Evolutionary conservation across 305 asterid genomes (phyloP), one percentile per base, ranked within the genome.

Genomic region (Fraxinus baroniana): DNA sequence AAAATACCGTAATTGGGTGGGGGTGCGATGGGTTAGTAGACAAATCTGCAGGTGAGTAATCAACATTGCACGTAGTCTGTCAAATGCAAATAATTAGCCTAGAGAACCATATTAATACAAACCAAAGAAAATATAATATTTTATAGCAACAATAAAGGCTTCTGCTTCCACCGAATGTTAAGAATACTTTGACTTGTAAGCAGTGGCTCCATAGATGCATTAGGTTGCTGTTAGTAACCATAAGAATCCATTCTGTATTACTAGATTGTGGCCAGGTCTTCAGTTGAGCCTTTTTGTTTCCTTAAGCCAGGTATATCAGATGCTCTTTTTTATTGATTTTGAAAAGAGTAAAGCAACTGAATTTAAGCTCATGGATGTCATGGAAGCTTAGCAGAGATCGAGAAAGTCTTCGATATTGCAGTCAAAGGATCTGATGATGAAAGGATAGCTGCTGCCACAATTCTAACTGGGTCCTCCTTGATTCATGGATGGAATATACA

Each of bases 351-450:
- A 87, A 87, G 90, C 91, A 91, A 95, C 98, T 93, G 90, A 93
- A 95, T 81, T 91, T 88, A 86, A 90, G 93, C 94, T 93, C 94
- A 92, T 95, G 93, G 91, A 89, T 92, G 86, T 91, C 87, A 91
- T 92, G 95, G 92, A 95, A 95, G 99, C 97, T 94, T 94, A 85
- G 95, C 95, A 89, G 99, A 95, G 89, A 90, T 94, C 7, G 92
- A 95, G 87, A 95, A 94, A 91, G 90, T 95, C 79, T 94, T 93
- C 86, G 94, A 94, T 92, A 84, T 92, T 79, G 98, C 98, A 52
- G 89, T 87, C 85, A 74, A 90, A 80, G 99, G 98, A 85, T 91
- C 94, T 39, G 87, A 85, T 55, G 95, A 91, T 35, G 97, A 93
- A 83, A 94, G 89, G 91, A 88, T 91, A 88, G 94, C 95, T 89